These are phyloP conservation scores for Globisporangium cederbergense DNA, from an alignment of 352 stramenopile genomes.

Conservation along the genomic window DNA sequence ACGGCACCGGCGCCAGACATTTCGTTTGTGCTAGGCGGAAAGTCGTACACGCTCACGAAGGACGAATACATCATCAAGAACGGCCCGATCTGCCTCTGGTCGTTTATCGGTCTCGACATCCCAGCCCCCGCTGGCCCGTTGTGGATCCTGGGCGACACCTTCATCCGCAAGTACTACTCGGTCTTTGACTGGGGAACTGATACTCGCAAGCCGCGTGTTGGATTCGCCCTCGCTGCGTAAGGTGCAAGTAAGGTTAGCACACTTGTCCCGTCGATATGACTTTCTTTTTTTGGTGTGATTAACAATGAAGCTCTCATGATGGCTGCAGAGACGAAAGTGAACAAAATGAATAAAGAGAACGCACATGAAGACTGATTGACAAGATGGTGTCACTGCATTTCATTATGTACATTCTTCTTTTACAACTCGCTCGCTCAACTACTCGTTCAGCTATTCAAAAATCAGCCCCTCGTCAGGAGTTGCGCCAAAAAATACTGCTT, in stretches of 20 bases:
- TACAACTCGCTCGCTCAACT: too few species aligned
- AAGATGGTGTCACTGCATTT: too few species aligned
- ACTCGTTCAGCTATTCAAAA: too few species aligned
- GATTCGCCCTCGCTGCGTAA: constrained; percentile 59
- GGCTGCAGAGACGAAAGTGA: too few species aligned
- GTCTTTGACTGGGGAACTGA: constrained; percentile 84
- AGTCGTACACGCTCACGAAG: constrained; percentile 82
- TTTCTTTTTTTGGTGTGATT: too few species aligned
- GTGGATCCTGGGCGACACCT: constrained; percentile 84
- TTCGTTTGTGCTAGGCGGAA: constrained; percentile 84
- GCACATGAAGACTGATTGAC: too few species aligned
- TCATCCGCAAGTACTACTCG: constrained; percentile 93
- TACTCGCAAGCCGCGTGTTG: constrained; percentile 57
- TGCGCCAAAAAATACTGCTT: not conserved
- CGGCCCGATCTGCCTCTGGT: constrained; percentile 18
- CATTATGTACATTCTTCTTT: too few species aligned
- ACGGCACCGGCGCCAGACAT: constrained; percentile 79
- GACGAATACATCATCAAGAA: constrained; percentile 89
- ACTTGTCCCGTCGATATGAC: too few species aligned
- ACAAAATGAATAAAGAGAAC: too few species aligned
- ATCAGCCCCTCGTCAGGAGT: too few species aligned
- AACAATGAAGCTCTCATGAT: too few species aligned
- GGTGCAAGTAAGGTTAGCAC: not conserved
- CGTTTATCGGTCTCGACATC: constrained; percentile 17
- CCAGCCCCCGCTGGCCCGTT: constrained; percentile 2